These are phyloP conservation scores for Amorphotheca resinae DNA, from an alignment of 495 filamentous ascomycete species.

Conservation along the genomic window DNA sequence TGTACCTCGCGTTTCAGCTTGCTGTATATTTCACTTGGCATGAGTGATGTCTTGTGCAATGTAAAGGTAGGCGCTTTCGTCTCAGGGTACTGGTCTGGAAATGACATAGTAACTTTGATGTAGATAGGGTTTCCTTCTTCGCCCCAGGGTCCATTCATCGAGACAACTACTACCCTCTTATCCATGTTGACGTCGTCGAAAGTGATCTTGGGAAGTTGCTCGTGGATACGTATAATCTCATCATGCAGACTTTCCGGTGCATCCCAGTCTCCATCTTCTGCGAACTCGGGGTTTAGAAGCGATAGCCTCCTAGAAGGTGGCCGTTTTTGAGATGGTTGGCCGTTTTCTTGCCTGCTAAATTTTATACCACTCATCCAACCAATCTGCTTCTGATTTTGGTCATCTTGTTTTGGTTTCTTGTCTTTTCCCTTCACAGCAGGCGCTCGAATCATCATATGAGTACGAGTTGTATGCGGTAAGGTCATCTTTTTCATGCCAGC, in stretches of 20 bases:
- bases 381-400: constrained; percentile 46
- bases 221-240: constrained; percentile 74
- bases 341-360: constrained; percentile 42
- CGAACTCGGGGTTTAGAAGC: constrained; percentile 20
- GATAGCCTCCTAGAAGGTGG: constrained; percentile 15
- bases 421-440: constrained; percentile 29
- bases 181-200: constrained; percentile 82
- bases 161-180: constrained; percentile 56
- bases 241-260: constrained; percentile 70
- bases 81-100: constrained; percentile 67
- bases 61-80: constrained; percentile 50
- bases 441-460: constrained; percentile 17
- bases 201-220: constrained; percentile 68
- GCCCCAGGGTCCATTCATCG: constrained; percentile 82
- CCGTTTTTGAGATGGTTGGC: constrained; percentile 1
- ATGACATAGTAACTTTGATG: constrained; percentile 66
- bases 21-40: constrained; percentile 53
- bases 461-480: constrained; percentile 3
- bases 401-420: constrained; percentile 21
- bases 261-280: constrained; percentile 48
- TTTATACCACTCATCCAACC: constrained; percentile 92
- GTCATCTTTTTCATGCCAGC: constrained; percentile 35
- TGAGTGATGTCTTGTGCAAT: constrained; percentile 66
- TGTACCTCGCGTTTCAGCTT: constrained; percentile 55
- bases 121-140: constrained; percentile 54